Evolutionary conservation across 176 grass and related monocot genomes (phyloP), one percentile per base, ranked within the genome.

Genomic region (Musa troglodytarum): DNA sequence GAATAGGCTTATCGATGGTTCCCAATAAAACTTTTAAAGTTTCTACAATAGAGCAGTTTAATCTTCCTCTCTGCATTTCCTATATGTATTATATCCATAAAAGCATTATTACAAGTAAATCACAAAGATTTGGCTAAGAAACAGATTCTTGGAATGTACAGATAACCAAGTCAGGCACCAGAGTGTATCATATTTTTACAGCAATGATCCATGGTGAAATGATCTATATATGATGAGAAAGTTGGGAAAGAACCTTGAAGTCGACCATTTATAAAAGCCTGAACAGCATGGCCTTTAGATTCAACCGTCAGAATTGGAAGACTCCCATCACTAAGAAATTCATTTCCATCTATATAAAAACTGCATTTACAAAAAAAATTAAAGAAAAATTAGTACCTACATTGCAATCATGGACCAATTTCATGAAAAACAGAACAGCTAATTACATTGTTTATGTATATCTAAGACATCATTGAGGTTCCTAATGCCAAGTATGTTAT

Each of bases 251-350:
- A 10, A 94, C 95, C 95, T 99, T 86, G 87, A 75, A 94, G 55
- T 63, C 77, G 71, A 29, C 86, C 77, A 59, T 99, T 99, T 77
- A 94, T 72, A 84, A 99, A 99, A 84, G 75, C 78, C 61, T 91
- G 90, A 80, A 90, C 82, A 72, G 78, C 95, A 84, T 99, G 95
- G 71, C 95, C 95, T 84, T 89, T 81, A 10, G 95, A 99, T 74
- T 82, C 76, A 51, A 99, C 78, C 76, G 74, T 81, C 20, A 96
- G 84, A 82, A 86, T 17, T 76, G 79, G 80, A 76, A 83, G 65
- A 49, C 78, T 84, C 49, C 54, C 77, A 58, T 66, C 71, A 52
- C 73, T 29, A 15, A 25, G 72, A 66, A 77, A 78, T 25, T 94
- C 87, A 81, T 73, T 85, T 87, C 49, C 53, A 29, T 86, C 87